These are phyloP conservation scores for Takakia lepidozioides DNA, from an alignment of 225 moss, liverwort and hornwort genomes.

Conservation along the genomic window DNA sequence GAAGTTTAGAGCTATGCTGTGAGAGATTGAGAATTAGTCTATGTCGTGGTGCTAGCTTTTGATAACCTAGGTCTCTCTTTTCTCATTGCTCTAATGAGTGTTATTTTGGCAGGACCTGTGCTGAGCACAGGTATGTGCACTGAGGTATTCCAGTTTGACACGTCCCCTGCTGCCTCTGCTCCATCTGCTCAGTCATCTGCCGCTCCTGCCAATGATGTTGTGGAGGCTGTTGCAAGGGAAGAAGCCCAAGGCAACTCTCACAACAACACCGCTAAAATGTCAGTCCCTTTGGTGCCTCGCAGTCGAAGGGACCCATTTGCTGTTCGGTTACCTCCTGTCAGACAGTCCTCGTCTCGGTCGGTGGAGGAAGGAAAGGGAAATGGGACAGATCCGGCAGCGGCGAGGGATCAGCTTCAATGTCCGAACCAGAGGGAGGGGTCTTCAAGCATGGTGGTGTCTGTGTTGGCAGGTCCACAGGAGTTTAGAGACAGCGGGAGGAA, in stretches of 20 bases:
- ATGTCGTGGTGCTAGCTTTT: too few species aligned
- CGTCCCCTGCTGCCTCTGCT: constrained; percentile 14
- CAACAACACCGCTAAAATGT: constrained; percentile 17
- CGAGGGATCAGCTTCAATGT: constrained; percentile 18
- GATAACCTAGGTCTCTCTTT: too few species aligned
- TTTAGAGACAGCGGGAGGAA: constrained; percentile 15
- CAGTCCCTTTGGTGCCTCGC: constrained; percentile 9
- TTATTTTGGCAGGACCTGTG: constrained; percentile 12
- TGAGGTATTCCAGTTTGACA: constrained; percentile 54
- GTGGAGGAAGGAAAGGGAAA: constrained; percentile 14
- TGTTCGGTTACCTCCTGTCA: constrained; percentile 29
- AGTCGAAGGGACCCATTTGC: constrained; percentile 39
- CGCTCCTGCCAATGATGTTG: constrained; percentile 14
- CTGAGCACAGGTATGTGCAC: constrained; percentile 47
- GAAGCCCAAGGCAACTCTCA: constrained; percentile 11
- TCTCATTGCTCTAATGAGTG: neutral
- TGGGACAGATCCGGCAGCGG: constrained; percentile 19
- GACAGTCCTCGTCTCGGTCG: constrained; percentile 7
- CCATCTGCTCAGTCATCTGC: constrained; percentile 9
- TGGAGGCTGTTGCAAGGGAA: constrained; percentile 17
- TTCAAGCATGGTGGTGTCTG: constrained; percentile 52
- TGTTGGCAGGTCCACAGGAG: constrained; percentile 39
- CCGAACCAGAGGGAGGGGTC: constrained; percentile 17
- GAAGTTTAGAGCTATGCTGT: too few species aligned
- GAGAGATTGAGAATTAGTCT: too few species aligned